Percentiles rank a stretch among this genome's conserved stretches.
These are phyloP conservation scores for Acer saccharum DNA, from an alignment of 345 rosid genomes.

Conservation along the genomic window DNA sequence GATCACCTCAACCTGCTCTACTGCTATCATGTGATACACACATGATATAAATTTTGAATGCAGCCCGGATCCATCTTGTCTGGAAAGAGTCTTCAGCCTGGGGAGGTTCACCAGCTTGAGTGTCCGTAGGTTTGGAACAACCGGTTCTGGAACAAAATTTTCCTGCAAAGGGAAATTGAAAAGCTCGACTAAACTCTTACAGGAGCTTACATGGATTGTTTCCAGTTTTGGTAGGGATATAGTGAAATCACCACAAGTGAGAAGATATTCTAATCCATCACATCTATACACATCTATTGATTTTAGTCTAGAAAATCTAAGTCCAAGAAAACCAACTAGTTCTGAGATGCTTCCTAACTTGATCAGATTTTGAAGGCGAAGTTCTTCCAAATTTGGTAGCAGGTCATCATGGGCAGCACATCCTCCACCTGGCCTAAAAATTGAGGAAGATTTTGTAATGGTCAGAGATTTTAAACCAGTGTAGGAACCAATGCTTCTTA, in stretches of 20 bases:
- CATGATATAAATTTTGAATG: background rate
- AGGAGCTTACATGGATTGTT: slow-evolving; percentile 36
- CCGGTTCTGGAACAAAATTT: slow-evolving; percentile 19
- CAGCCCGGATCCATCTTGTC: slow-evolving; percentile 12
- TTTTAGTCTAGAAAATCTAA: background rate
- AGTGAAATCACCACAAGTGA: slow-evolving; percentile 17
- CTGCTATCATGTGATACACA: too few relatives aligned
- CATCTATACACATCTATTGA: too few relatives aligned
- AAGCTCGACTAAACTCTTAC: slow-evolving; percentile 30
- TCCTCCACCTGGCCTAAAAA: background rate
- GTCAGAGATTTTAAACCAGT: slow-evolving; percentile 28
- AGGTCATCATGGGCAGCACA: too few relatives aligned
- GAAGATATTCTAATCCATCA: too few relatives aligned
- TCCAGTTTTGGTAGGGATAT: slow-evolving; percentile 29
- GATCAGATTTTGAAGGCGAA: slow-evolving; percentile 11
- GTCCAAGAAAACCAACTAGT: slow-evolving; percentile 22
- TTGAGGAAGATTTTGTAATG: background rate
- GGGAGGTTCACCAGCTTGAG: slow-evolving; percentile 33
- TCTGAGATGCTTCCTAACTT: slow-evolving; percentile 15
- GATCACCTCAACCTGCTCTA: slow-evolving; percentile 33
- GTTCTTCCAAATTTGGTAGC: too few relatives aligned
- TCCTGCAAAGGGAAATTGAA: background rate
- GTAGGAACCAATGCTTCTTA: slow-evolving; percentile 11
- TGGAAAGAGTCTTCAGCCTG: slow-evolving; percentile 20
- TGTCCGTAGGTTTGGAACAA: slow-evolving; percentile 29